Evolutionary conservation across 2,329 filamentous ascomycete species (phyloP), one percentile per base, ranked within the genome.

Genomic region (Paecilomyces variotii): DNA sequence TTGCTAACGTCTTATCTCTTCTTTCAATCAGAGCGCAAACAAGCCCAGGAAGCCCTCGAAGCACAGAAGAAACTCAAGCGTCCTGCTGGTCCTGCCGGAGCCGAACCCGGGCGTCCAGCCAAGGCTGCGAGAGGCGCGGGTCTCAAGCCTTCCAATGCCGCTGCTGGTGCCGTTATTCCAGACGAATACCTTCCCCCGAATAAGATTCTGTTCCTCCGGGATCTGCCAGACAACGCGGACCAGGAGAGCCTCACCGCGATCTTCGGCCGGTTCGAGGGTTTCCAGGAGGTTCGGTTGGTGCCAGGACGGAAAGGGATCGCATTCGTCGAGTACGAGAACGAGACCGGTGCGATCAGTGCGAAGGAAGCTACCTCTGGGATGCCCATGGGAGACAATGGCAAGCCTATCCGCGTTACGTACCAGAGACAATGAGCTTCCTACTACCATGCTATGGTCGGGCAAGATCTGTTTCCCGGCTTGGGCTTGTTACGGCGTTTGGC

Each of bases 121-220:
- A 93, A 93, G 79, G 81, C 87, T 14, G 82, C 84, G n/a, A 83
- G 86, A 67, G 85, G 86, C 50, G 79, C 84, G 26, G 90, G 90
- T 34, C 84, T 93, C 78, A 95, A 95, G 73, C 84, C 89, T 4
- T 88, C 87, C 0, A 85, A 84, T 59, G 82, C 85, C 4, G 80
- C 85, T 12, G 81, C 85, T 1, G 81, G 87, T 2, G 82, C 88
- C 10, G 87, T 91, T 57, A 87, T 97, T 19, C 91, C 92, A n/a
- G 94, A 97, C 82, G 94, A 99, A 77, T 97, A 96, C 74, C 84
- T 97, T 3, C 93, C 93, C 3, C 93, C 94, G 35, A 97, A 97
- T 84, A 97, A 96, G 79, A 96, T 91, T 65, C 83, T 99, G 35
- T 96, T 97, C 78, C 80, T 97, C 61, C 91, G 95, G 78, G 93